Base-by-base conservation (phyloP, 2,329 filamentous ascomycete genomes). In the Didymella exigua region DNA sequence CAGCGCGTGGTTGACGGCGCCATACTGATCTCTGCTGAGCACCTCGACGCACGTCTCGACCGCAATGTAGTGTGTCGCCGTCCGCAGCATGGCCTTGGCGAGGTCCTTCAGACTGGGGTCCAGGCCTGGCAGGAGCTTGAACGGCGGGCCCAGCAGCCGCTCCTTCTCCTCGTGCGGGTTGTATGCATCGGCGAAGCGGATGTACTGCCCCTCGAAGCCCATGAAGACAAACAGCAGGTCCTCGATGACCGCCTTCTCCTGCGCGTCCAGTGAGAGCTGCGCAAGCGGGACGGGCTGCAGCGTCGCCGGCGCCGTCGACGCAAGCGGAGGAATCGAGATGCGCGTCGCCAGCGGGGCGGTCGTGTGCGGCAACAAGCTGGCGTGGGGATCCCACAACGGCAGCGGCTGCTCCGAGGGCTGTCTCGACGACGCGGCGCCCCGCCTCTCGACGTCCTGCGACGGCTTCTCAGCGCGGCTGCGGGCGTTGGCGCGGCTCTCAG, bases 201-300 rank as follows among this genome's bases (percentile, higher is more conserved):
- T 90, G 72, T 98, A 98, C 74, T 96, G 92, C n/a, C 95, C 95
- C 76, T 99, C 95, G 61, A 92, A 96, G 21, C 95, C 95, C 93
- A 99, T 97, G 67, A 98, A 96, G 5, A 96, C 92, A 71, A 93
- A 97, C 30, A 98, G 77, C 14, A 99, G 77, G 67, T 99, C 95
- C 65, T 97, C 93, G 37, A 98, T 81, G 41, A 99, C 89, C 8
- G 86, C 89, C 21, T 87, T 85, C 77, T 99, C 95, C 74, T 99
- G 95, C 2, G 85, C 84, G 61, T 96, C 89, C 24, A 96, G 78
- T 0, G 87, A 86, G 55, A 98, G 78, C 53, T 90, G 86, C 51
- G 83, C 80, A 14, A 98, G 80, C 6, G 88, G 81, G 43, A 79
- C 79, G 1, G 90, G 89, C 37, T 90, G 87, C 43, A 92, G 80